Evolutionary conservation across 176 grass and related monocot species (phyloP), one percentile per base, ranked within the genome.

Genomic region (Alloteropsis semialata): DNA sequence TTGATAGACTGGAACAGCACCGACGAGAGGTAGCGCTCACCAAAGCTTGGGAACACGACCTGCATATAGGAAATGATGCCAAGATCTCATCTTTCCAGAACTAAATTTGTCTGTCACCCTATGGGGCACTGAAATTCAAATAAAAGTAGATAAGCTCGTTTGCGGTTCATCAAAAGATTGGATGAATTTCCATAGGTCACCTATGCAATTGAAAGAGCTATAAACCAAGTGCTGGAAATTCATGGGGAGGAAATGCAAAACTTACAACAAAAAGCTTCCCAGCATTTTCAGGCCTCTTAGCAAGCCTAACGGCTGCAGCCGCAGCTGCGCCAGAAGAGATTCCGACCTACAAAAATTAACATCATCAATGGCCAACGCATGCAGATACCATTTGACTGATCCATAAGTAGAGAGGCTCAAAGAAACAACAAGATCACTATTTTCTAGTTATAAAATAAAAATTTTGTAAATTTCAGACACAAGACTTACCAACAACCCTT

Each of bases 201-300:
- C 30, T 21, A 0, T 32, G 39, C n/a, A 72, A 22, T 25, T 25
- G 69, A 38, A 76, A 34, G n/a, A 54, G 9, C 43, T 62, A 43
- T 13, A 42, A 48, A 29, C n/a, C n/a, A 12, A 42, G 32, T 22
- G 17, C 45, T 41, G 65, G 11, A 78, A 73, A 79, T 57, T 60
- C 1, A 49, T 2, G 9, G 11, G 9, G 17, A 65, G 69, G 78
- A 67, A 41, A 69, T 44, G n/a, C 9, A 60, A 38, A 16, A 89
- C 95, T 94, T 94, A 92, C 95, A 74, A 97, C 92, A 85, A 97
- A 91, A 9, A 97, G 88, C 77, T 97, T 97, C 36, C 95, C 92
- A 25, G 77, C 82, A 82, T 91, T 97, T 84, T 97, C 94, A 59
- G 85, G 88, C 77, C 86, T 92, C 72, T 89, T 80, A 8, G 92